Conservation (phyloP, 441 rosid genomes). For the Macaranga tanarius region DNA sequence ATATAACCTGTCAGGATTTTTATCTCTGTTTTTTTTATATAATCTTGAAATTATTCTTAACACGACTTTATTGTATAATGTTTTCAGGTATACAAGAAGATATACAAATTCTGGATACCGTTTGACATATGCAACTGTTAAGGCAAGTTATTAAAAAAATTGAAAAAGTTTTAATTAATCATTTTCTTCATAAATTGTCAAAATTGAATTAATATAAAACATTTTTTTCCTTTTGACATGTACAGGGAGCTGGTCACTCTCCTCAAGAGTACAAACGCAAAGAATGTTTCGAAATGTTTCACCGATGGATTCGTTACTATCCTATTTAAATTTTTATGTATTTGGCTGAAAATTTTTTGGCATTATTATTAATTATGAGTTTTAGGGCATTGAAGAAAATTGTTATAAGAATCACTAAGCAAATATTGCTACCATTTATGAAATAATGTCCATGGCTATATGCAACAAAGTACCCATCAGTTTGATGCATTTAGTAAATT, state of each 20-base stretch:
- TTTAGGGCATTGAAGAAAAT: neutral
- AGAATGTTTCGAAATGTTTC: conserved; percentile 32
- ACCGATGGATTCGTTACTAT: conserved; percentile 36
- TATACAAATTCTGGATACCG: conserved; percentile 25
- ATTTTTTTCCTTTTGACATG: neutral
- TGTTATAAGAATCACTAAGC: neutral
- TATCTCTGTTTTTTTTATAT: neutral
- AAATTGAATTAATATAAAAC: neutral
- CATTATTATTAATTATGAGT: no score
- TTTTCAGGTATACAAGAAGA: conserved; percentile 30
- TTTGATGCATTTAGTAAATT: no score
- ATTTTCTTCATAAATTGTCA: neutral
- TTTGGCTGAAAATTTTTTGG: neutral
- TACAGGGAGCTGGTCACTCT: conserved; percentile 47
- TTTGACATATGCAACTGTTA: conserved; percentile 35
- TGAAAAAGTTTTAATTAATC: neutral
- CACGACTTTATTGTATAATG: neutral
- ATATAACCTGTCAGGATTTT: no score
- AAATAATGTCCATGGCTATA: no score
- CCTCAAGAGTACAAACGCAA: conserved; percentile 35
- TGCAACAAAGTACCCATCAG: no score
- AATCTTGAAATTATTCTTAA: neutral
- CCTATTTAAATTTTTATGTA: conserved; percentile 23
- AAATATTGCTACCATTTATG: neutral
- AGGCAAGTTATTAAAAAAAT: conserved; percentile 15